These are phyloP conservation scores for Zygotorulaspora sp. DNA, from an alignment of 805 yeast genomes.

Conservation along the genomic window DNA sequence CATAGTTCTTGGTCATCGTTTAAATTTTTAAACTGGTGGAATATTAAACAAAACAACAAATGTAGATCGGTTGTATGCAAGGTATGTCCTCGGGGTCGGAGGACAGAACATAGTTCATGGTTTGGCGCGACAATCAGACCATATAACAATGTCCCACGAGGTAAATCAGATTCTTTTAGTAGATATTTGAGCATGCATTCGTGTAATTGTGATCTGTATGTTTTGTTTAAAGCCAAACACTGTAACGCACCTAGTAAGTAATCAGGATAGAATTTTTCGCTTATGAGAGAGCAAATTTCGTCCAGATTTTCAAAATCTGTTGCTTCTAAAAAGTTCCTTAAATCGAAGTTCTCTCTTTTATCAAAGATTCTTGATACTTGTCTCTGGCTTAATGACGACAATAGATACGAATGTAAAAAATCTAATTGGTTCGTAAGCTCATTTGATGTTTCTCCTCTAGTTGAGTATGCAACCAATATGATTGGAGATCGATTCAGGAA, in stretches of 20 bases:
- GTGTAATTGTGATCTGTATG: conserved; percentile 51
- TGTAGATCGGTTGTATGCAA: conserved; percentile 79
- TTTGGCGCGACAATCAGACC: conserved; percentile 65
- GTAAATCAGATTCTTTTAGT: conserved; percentile 23
- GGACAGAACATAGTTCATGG: conserved; percentile 59
- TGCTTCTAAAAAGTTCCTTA: conserved; percentile 68
- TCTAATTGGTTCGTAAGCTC: conserved; percentile 62
- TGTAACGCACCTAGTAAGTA: conserved; percentile 62
- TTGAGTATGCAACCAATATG: conserved; percentile 64
- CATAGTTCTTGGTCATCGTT: conserved; percentile 67
- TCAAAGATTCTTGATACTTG: conserved; percentile 65
- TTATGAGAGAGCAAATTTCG: conserved; percentile 52
- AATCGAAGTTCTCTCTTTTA: conserved; percentile 73
- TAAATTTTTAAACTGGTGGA: conserved; percentile 37
- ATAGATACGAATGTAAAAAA: conserved; percentile 65
- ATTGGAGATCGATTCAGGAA: conserved; percentile 65
- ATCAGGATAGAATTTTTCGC: conserved; percentile 51
- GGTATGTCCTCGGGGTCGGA: conserved; percentile 74
- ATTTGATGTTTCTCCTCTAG: conserved; percentile 47
- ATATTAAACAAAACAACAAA: conserved; percentile 64
- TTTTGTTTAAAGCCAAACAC: conserved; percentile 53
- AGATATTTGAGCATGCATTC: conserved; percentile 23
- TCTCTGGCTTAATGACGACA: conserved; percentile 81
- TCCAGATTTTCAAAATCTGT: conserved; percentile 71
- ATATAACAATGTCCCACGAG: conserved; percentile 60